Evolutionary conservation across 2,329 filamentous ascomycete genomes (phyloP), one percentile per base, ranked within the genome.

Genomic region (Cylindrodendrum hubeiense): DNA sequence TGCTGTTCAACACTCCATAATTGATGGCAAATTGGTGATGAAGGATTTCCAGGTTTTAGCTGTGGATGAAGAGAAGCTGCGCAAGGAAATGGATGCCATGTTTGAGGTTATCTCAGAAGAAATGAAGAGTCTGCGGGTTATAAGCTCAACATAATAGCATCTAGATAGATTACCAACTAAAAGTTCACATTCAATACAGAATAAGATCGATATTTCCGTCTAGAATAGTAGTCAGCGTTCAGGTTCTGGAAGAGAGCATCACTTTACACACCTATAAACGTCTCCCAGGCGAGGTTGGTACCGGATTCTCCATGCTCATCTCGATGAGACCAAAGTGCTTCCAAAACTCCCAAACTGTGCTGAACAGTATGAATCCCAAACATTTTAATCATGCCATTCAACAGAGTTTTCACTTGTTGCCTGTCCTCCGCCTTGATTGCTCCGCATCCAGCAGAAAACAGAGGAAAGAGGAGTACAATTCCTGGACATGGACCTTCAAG

Each of bases 71-170:
- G 58, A 61, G 50, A 30, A 10, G 21, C 13, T 61, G 5, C 49
- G 58, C n/a, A 39, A 43, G 30, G 58, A 61, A 22, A 61, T 61
- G 58, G 58, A 61, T 5, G 37, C 43, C 17, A 61, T 61, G 58
- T 61, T 61, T 30, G 50, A 61, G 28, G 41, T 28, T 8, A 61
- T 61, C 17, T 61, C 58, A 21, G 43, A 47, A 3, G 50, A 61
- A 24, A 61, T 61, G 58, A 61, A 54, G 41, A 46, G 28, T 19
- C 30, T 54, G 7, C 22, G 19, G 22, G 12, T 54, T n/a, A 21
- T 15, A 0, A 6, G 15, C 4, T 9, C 3, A 9, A 5, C 26
- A 1, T 1, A n/a, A 10, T 34, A 44, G 19, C 8, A 17, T 3
- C 37, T n/a, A 39, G 15, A 39, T 30, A 30, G 28, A 30, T 30